Evolutionary conservation across 2,329 filamentous ascomycete genomes (phyloP).

Genomic region (Colletotrichum sp.): DNA sequence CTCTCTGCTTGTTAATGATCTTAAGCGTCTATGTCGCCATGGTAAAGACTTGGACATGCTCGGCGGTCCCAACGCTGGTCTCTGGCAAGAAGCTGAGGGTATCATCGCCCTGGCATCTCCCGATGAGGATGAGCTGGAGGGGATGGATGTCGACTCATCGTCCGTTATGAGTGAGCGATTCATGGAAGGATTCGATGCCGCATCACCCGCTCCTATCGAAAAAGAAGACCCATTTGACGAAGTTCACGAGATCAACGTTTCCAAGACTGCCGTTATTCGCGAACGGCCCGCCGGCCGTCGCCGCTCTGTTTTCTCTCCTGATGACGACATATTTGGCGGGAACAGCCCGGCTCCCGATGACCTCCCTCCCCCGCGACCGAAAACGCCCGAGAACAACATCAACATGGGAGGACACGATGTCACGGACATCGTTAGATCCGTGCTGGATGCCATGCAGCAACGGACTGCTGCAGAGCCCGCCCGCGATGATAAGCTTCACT

Average conservation of each 20-base stretch:
- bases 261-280: constrained; percentile 57
- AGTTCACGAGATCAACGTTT: constrained; percentile 44
- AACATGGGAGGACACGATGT: constrained; percentile 39
- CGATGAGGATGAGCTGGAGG: constrained; percentile 61
- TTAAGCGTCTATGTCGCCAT: constrained; percentile 77
- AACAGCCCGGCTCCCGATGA: constrained; percentile 51
- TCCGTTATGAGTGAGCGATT: constrained; percentile 48
- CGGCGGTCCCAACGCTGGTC: constrained; percentile 59
- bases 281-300: constrained; percentile 58
- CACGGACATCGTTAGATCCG: constrained; percentile 60
- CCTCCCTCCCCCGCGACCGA: constrained; percentile 40
- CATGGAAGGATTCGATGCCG: constrained; percentile 52
- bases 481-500: constrained; percentile 63
- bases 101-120: constrained; percentile 85
- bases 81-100: constrained; percentile 84
- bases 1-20: constrained; percentile 79
- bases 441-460: constrained; percentile 69
- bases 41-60: constrained; percentile 71
- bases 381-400: constrained; percentile 41
- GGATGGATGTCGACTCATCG: constrained; percentile 38
- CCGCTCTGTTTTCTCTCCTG: constrained; percentile 67
- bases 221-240: constrained; percentile 47
- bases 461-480: constrained; percentile 48
- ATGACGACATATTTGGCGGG: constrained; percentile 69
- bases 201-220: constrained; percentile 38